phyloP scores from a whole-genome alignment of 768 basidiomycete genomes.

The Exsudoporus frostii region DNA sequence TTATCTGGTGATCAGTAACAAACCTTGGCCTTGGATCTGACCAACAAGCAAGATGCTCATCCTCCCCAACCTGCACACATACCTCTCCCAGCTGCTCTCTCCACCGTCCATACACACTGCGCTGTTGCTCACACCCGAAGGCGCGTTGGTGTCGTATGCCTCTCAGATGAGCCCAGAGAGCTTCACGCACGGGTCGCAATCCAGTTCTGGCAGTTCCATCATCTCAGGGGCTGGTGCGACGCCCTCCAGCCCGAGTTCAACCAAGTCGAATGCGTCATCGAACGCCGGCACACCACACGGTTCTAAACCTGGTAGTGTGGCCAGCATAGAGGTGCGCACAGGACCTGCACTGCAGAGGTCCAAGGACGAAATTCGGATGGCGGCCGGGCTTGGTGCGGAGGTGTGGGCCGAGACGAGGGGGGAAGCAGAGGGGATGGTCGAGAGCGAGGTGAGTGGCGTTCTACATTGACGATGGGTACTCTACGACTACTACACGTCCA shows the following conservation, averaged over 20 bases:
- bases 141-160: constrained; percentile 68
- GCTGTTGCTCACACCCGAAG: constrained; percentile 67
- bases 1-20: background rate
- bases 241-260: constrained; percentile 12
- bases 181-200: constrained; percentile 2
- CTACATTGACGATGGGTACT: background rate
- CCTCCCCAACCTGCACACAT: constrained; percentile 61
- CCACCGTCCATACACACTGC: constrained; percentile 67
- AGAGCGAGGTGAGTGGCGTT: constrained; percentile 60
- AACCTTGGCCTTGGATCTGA: background rate
- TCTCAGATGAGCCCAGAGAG: constrained; percentile 37
- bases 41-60: constrained; percentile 52
- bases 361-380: constrained; percentile 72
- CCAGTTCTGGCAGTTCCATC: constrained; percentile 6
- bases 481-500: constrained; percentile 1
- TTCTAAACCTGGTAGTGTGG: constrained; percentile 12
- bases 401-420: constrained; percentile 75
- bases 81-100: constrained; percentile 60
- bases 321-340: constrained; percentile 3
- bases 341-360: constrained; percentile 31
- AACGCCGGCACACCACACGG: constrained; percentile 6
- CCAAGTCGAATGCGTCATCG: constrained; percentile 9
- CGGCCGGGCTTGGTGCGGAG: constrained; percentile 70
- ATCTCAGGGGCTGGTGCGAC: background rate
- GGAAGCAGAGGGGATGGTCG: constrained; percentile 57